A percentile compares a stretch with the other conserved stretches of the same genome.
phyloP scores from a whole-genome alignment of 306 rosid species.

The Cicer arietinum region DNA sequence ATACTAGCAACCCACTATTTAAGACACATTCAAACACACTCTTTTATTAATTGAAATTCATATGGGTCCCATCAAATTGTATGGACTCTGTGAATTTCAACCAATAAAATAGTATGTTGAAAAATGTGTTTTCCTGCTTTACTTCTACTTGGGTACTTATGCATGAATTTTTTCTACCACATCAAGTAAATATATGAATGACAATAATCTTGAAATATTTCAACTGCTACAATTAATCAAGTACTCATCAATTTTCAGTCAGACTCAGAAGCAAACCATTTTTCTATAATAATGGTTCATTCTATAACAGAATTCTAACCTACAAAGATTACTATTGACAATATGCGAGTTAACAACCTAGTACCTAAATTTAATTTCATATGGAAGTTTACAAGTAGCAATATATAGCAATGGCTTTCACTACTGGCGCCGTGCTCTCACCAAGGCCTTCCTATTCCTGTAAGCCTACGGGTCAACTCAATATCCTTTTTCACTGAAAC shows the following conservation, averaged over 20 bases:
- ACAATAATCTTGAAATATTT: constrained; percentile 16
- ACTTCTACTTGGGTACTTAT: neutral
- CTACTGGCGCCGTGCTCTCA: constrained; percentile 41
- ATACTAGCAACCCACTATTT: too few species aligned
- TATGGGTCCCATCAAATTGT: too few species aligned
- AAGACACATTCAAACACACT: too few species aligned
- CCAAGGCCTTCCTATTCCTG: constrained; percentile 76
- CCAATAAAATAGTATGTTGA: too few species aligned
- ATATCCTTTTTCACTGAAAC: constrained; percentile 87
- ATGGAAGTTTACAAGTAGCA: constrained; percentile 39
- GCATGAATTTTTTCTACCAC: constrained; percentile 15
- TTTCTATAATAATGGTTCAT: neutral
- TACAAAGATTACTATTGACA: constrained; percentile 20
- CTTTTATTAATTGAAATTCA: too few species aligned
- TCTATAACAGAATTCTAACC: constrained; percentile 35
- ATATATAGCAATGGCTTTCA: constrained; percentile 7
- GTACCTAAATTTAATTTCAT: constrained; percentile 35
- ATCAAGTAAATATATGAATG: constrained; percentile 25
- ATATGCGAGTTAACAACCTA: constrained; percentile 40
- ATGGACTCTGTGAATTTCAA: too few species aligned
- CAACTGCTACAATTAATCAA: constrained; percentile 17
- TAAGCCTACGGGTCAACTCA: constrained; percentile 86
- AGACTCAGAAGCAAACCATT: constrained; percentile 5
- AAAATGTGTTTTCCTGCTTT: neutral
- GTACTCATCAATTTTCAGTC: constrained; percentile 22